Conservation (phyloP, 371 early-diverging fungal species). For the Mortierella sp. region DNA sequence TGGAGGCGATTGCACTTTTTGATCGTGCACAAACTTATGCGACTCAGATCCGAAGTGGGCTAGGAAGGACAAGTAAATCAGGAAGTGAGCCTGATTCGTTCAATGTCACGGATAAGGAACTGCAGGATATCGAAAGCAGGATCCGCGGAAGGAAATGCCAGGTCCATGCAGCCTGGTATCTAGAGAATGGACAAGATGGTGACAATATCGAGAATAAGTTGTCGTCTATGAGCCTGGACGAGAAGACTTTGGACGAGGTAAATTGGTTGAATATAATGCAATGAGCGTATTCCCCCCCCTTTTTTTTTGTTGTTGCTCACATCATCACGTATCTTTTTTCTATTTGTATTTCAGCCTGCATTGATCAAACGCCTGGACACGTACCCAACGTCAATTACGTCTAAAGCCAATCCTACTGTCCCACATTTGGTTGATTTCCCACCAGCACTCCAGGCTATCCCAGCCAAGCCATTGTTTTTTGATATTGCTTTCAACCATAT, state of each 20-base stretch:
- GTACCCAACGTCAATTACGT: conserved; percentile 63
- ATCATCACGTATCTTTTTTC: background rate
- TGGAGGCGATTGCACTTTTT: conserved; percentile 74
- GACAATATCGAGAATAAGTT: conserved; percentile 59
- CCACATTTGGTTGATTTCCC: conserved; percentile 76
- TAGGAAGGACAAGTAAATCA: conserved; percentile 17
- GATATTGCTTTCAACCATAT: conserved; percentile 83
- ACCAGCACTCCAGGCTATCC: conserved; percentile 75
- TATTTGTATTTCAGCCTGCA: conserved; percentile 43
- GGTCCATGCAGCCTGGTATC: conserved; percentile 70
- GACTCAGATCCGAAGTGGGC: conserved; percentile 60
- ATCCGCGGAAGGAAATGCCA: conserved; percentile 68
- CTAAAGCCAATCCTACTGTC: conserved; percentile 43
- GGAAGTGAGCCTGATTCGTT: conserved; percentile 57
- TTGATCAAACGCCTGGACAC: conserved; percentile 64
- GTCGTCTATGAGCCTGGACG: conserved; percentile 60
- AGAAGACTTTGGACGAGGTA: conserved; percentile 59
- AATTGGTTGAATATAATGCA: background rate
- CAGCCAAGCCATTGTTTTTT: conserved; percentile 85
- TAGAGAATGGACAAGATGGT: conserved; percentile 60
- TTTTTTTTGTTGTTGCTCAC: background rate
- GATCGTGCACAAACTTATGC: conserved; percentile 71
- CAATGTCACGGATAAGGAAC: conserved; percentile 58
- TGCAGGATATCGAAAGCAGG: conserved; percentile 61
- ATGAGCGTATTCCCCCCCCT: background rate